phyloP scores from a whole-genome alignment of 495 filamentous ascomycete species.

The Aspergillus nanangensis region DNA sequence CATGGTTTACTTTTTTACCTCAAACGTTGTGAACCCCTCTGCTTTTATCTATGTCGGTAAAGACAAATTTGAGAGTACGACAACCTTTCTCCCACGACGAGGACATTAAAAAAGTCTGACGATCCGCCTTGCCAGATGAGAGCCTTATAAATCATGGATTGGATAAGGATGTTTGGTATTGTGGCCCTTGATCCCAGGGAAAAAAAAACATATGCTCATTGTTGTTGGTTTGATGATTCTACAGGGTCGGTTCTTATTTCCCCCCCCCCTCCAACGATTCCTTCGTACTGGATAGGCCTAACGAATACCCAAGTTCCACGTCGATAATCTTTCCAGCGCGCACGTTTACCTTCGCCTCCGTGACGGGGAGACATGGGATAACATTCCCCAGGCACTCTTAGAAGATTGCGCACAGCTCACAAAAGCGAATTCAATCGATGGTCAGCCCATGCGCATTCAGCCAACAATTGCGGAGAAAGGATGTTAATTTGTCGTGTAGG shows the following conservation, averaged over 20 bases:
- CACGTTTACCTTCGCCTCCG: constrained; percentile 89
- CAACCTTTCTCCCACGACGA: constrained; percentile 5
- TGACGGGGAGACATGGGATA: constrained; percentile 81
- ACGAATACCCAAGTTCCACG: constrained; percentile 69
- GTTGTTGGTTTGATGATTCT: constrained; percentile 5
- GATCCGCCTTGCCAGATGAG: constrained; percentile 62
- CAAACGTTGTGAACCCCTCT: constrained; percentile 66
- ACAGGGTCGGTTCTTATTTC: constrained; percentile 34
- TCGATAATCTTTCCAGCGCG: constrained; percentile 93
- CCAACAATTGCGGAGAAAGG: no score
- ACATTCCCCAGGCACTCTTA: constrained; percentile 68
- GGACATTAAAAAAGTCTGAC: constrained; percentile 20
- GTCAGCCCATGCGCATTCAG: constrained; percentile 35
- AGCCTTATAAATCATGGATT: constrained; percentile 89
- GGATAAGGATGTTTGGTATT: constrained; percentile 93
- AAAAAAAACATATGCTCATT: not conserved
- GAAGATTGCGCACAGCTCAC: constrained; percentile 91
- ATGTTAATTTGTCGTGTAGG: constrained; percentile 40
- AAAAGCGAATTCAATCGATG: constrained; percentile 98
- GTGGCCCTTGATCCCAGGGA: not conserved
- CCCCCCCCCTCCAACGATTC: not conserved
- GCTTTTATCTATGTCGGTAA: constrained; percentile 95
- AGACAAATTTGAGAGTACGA: constrained; percentile 96
- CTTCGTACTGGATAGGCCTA: constrained; percentile 14
- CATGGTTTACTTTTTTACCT: constrained; percentile 98